Conservation (phyloP, 192 early-diverging fungal genomes). For the Umbelopsis ramanniana region DNA sequence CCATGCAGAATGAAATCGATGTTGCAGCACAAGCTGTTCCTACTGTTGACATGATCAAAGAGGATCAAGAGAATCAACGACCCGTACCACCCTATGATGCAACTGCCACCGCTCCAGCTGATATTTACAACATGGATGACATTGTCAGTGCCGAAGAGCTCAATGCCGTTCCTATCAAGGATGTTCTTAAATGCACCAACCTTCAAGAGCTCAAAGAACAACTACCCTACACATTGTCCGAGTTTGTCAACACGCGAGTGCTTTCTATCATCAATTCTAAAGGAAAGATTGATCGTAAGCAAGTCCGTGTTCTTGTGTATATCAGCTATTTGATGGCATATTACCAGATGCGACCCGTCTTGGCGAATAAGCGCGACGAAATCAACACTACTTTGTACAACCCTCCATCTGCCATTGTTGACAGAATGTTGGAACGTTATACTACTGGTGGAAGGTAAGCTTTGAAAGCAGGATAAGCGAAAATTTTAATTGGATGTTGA, state of each 20-base stretch:
- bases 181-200: constrained; percentile 53
- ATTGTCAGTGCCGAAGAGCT: constrained; percentile 70
- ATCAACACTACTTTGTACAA: constrained; percentile 54
- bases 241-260: constrained; percentile 49
- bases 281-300: constrained; percentile 57
- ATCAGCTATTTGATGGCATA: constrained; percentile 80
- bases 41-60: constrained; percentile 54
- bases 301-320: constrained; percentile 70
- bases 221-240: constrained; percentile 49
- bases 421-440: constrained; percentile 66
- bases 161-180: constrained; percentile 64
- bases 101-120: constrained; percentile 62
- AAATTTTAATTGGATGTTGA: neutral
- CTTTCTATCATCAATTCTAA: constrained; percentile 37
- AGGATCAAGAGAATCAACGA: constrained; percentile 56
- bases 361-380: constrained; percentile 51
- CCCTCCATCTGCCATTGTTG: constrained; percentile 60
- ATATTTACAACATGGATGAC: constrained; percentile 83
- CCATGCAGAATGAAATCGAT: constrained; percentile 74
- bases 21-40: constrained; percentile 67
- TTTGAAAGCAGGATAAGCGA: constrained; percentile 23
- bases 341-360: constrained; percentile 43
- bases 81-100: constrained; percentile 80
- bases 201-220: constrained; percentile 35
- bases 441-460: constrained; percentile 60